These are phyloP conservation scores for Ustanciosporium gigantosporum DNA, from an alignment of 1,284 basidiomycete species.

Conservation along the genomic window DNA sequence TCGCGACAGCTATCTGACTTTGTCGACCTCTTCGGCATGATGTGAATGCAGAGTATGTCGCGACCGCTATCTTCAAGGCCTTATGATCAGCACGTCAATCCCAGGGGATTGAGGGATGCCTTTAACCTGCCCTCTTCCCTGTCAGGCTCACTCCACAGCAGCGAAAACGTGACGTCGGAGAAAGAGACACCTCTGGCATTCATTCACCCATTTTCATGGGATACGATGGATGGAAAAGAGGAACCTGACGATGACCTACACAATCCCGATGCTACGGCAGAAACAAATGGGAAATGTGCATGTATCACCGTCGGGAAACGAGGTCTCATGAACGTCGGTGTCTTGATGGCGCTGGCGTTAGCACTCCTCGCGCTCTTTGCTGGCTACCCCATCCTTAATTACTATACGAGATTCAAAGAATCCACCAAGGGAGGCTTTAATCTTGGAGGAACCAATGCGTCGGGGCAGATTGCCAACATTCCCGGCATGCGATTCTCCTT, in stretches of 20 bases:
- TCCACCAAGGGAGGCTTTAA: conserved; percentile 43
- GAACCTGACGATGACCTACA: conserved; percentile 45
- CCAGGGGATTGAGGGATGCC: conserved; percentile 22
- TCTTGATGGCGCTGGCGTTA: conserved; percentile 62
- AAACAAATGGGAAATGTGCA: conserved; percentile 7
- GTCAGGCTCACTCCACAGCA: conserved; percentile 18
- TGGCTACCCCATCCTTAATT: conserved; percentile 73
- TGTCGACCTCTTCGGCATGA: too few relatives aligned
- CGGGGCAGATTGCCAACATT: conserved; percentile 47
- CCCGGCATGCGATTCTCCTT: conserved; percentile 40
- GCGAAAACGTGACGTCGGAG: too few relatives aligned
- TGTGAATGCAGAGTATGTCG: conserved; percentile 27
- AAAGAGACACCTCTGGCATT: conserved; percentile 7
- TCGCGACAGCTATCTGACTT: too few relatives aligned
- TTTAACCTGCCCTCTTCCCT: conserved; percentile 24
- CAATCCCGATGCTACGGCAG: conserved; percentile 14
- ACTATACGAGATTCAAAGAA: conserved; percentile 15
- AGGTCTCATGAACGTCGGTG: conserved; percentile 65
- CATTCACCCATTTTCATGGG: conserved; percentile 44
- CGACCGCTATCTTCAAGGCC: conserved; percentile 22
- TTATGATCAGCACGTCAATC: conserved; percentile 30
- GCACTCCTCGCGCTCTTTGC: conserved; percentile 71
- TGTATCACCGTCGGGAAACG: conserved; percentile 14
- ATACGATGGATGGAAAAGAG: conserved; percentile 43
- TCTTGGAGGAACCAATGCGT: conserved; percentile 49